Evolutionary conservation across 2,329 filamentous ascomycete genomes (phyloP).

Genomic region (Colletotrichum tanaceti): DNA sequence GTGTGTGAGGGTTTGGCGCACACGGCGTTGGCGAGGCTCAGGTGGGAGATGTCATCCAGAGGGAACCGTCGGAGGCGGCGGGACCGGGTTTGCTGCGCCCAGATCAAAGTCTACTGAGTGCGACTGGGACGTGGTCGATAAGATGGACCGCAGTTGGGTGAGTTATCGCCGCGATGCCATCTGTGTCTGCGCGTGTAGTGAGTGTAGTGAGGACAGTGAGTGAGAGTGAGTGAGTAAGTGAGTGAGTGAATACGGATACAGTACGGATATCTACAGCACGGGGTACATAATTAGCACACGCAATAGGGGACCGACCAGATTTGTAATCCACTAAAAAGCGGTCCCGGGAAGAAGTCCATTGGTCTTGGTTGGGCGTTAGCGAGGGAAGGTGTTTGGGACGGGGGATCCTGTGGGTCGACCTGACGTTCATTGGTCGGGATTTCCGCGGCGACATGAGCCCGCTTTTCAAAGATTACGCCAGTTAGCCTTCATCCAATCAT

Average conservation of each 20-base stretch:
- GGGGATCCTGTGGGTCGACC: background rate
- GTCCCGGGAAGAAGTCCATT: constrained; percentile 14
- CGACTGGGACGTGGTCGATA: too few relatives aligned
- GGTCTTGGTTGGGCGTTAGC: background rate
- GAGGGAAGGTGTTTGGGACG: background rate
- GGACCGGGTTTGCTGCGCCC: background rate
- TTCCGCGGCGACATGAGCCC: too few relatives aligned
- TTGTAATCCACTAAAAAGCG: constrained; percentile 38
- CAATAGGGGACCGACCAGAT: constrained; percentile 17
- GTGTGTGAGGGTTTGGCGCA: background rate
- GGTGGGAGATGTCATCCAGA: constrained; percentile 15
- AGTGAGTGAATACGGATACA: background rate
- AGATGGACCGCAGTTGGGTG: background rate
- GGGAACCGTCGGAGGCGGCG: background rate
- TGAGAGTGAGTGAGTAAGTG: background rate
- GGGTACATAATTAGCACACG: too few relatives aligned
- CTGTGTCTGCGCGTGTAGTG: background rate
- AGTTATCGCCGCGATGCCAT: background rate
- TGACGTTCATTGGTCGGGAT: background rate
- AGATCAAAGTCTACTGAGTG: too few relatives aligned
- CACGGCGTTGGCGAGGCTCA: background rate
- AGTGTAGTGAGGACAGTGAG: background rate
- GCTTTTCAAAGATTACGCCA: too few relatives aligned
- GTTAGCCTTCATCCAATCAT: too few relatives aligned
- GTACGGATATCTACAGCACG: too few relatives aligned